Conservation (phyloP, 2,329 filamentous ascomycete species). For the Lachnellula willkommii region DNA sequence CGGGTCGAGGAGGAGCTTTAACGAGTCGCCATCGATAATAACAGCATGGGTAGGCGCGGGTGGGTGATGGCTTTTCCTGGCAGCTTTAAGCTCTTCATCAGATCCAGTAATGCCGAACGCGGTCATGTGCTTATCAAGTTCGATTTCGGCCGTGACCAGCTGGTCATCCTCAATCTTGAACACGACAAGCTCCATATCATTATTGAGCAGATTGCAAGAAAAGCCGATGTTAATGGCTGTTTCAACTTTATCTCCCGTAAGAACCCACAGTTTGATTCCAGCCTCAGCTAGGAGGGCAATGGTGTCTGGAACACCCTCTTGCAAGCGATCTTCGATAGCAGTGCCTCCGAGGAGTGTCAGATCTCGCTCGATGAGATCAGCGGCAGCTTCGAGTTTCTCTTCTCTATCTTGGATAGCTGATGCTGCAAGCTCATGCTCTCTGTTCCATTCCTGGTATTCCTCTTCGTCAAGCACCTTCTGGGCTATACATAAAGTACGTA, state of each 20-base stretch:
- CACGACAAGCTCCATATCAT: conserved; percentile 94
- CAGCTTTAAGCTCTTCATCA: conserved; percentile 75
- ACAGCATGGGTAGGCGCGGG: conserved; percentile 85
- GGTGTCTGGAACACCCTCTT: conserved; percentile 94
- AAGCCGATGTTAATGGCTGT: conserved; percentile 99
- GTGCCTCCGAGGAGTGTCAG: conserved; percentile 86
- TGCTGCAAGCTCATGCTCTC: conserved; percentile 80
- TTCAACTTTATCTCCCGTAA: conserved; percentile 98
- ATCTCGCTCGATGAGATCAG: conserved; percentile 86
- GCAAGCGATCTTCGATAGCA: conserved; percentile 92
- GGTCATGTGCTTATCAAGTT: conserved; percentile 68
- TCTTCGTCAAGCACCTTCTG: conserved; percentile 73
- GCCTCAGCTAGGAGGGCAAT: conserved; percentile 86
- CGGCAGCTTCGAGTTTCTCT: conserved; percentile 84
- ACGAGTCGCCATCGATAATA: conserved; percentile 89
- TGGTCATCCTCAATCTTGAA: conserved; percentile 79
- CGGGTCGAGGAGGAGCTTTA: conserved; percentile 82
- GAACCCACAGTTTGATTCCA: conserved; percentile 97
- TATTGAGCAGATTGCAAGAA: conserved; percentile 94
- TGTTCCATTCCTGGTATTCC: conserved; percentile 80
- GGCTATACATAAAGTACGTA: conserved; percentile 91
- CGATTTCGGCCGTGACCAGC: conserved; percentile 54
- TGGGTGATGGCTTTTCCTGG: conserved; percentile 77
- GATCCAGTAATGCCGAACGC: conserved; percentile 76
- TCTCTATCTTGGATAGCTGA: conserved; percentile 80